Percentiles rank a stretch among this genome's conserved stretches.
These are phyloP conservation scores for Mycosarcoma mackinlayi DNA, from an alignment of 1,284 basidiomycete genomes.

Conservation along the genomic window DNA sequence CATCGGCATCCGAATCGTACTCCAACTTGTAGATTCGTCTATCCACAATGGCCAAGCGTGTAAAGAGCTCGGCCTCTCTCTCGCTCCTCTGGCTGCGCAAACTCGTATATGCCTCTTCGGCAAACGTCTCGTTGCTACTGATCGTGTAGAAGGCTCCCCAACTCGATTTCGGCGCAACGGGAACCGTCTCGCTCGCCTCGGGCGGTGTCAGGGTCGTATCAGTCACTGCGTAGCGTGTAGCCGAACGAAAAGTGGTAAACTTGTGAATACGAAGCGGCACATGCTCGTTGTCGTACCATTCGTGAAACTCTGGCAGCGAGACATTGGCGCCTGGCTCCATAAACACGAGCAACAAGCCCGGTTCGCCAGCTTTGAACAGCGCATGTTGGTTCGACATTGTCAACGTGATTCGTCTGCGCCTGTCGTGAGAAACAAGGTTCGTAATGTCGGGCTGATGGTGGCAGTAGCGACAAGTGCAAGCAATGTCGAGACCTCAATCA, in stretches of 20 bases:
- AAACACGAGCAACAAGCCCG: constrained; percentile 64
- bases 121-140: constrained; percentile 61
- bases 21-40: constrained; percentile 65
- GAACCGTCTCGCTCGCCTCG: no score
- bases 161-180: constrained; percentile 12
- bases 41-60: constrained; percentile 66
- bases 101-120: constrained; percentile 62
- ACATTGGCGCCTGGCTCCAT: constrained; percentile 60
- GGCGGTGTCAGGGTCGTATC: not conserved
- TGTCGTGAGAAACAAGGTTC: no score
- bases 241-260: constrained; percentile 32
- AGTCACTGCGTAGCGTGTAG: constrained; percentile 22
- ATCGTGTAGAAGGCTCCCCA: constrained; percentile 69
- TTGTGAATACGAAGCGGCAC: constrained; percentile 66
- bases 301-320: constrained; percentile 63
- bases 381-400: not conserved
- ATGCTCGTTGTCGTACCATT: constrained; percentile 70
- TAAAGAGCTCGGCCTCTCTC: constrained; percentile 68
- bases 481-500: no score
- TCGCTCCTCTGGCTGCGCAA: constrained; percentile 64
- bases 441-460: no score
- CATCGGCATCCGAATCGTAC: constrained; percentile 44
- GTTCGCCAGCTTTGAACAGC: constrained; percentile 33
- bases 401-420: not conserved
- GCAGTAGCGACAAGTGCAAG: no score